Evolutionary conservation across 176 grass and related monocot genomes (phyloP).

Genomic region (Zea mays): DNA sequence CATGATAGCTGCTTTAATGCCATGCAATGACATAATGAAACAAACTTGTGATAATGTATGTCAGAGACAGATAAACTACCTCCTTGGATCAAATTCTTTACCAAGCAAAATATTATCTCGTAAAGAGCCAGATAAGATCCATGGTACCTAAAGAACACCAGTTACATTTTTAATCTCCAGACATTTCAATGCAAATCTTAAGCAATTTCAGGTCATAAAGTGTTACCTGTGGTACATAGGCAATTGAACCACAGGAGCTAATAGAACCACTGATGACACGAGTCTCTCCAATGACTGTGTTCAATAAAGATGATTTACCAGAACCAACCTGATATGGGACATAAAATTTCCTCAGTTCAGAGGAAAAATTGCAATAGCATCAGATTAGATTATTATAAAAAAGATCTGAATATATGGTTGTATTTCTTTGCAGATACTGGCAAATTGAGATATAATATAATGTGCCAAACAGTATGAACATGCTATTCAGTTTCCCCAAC

Average conservation of each 20-base stretch:
- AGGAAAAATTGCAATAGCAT: slow-evolving; percentile 3
- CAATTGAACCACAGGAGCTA: slow-evolving; percentile 53
- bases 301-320: slow-evolving; percentile 91
- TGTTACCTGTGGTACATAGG: slow-evolving; percentile 86
- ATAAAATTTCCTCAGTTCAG: slow-evolving; percentile 16
- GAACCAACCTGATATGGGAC: slow-evolving; percentile 75
- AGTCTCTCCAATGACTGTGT: slow-evolving; percentile 85
- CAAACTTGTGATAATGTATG: not conserved
- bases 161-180: slow-evolving; percentile 18
- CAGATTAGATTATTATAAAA: not conserved
- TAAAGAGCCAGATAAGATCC: slow-evolving; percentile 83
- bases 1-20: not conserved
- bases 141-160: slow-evolving; percentile 68
- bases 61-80: slow-evolving; percentile 42
- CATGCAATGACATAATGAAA: not conserved
- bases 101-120: slow-evolving; percentile 93
- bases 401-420: not conserved
- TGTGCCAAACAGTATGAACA: slow-evolving; percentile 13
- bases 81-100: slow-evolving; percentile 66
- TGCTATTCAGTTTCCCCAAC: slow-evolving; percentile 32
- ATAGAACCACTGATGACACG: slow-evolving; percentile 57
- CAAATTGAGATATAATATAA: slow-evolving; percentile 20
- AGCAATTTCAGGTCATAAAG: slow-evolving; percentile 35
- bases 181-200: slow-evolving; percentile 22
- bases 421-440: not conserved